Conservation (phyloP, 768 basidiomycete genomes). For the Tephrocybe sp. region DNA sequence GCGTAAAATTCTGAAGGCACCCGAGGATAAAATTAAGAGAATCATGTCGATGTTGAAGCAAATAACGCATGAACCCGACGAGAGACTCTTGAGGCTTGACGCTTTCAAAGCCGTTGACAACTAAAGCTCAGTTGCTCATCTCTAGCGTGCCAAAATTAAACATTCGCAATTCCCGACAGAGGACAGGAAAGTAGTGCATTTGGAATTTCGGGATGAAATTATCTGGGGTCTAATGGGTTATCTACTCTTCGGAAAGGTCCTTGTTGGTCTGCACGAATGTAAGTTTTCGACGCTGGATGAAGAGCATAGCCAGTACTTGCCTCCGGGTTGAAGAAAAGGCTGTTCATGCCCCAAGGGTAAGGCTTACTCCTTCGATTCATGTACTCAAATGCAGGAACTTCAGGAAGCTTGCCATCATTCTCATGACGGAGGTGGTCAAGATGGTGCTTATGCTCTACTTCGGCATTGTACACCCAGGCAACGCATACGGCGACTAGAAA, state of each 20-base stretch:
- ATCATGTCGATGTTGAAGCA: too few relatives aligned
- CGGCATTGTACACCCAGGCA: conserved; percentile 57
- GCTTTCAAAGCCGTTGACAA: too few relatives aligned
- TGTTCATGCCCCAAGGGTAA: conserved; percentile 85
- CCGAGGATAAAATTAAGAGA: too few relatives aligned
- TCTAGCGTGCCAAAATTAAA: too few relatives aligned
- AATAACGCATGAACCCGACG: too few relatives aligned
- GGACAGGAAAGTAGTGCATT: too few relatives aligned
- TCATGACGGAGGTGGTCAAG: conserved; percentile 67
- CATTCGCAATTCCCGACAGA: too few relatives aligned
- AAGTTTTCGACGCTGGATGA: conserved; percentile 2
- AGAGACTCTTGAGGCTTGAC: too few relatives aligned
- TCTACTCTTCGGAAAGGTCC: conserved; percentile 46
- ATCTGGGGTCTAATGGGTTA: too few relatives aligned
- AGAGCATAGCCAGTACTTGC: conserved; percentile 38
- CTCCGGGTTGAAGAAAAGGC: conserved; percentile 77
- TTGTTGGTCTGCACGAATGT: conserved; percentile 53
- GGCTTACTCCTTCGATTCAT: conserved; percentile 76
- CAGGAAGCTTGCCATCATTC: conserved; percentile 71
- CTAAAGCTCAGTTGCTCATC: too few relatives aligned
- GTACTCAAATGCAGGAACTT: conserved; percentile 72
- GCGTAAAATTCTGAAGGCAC: too few relatives aligned
- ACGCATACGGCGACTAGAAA: conserved; percentile 45
- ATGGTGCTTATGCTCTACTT: conserved; percentile 70
- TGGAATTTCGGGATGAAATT: too few relatives aligned